A percentile compares a stretch with the other conserved stretches of the same genome.
Evolutionary conservation across 2,329 filamentous ascomycete species (phyloP).

Genomic region (Hypomyces rosellus): DNA sequence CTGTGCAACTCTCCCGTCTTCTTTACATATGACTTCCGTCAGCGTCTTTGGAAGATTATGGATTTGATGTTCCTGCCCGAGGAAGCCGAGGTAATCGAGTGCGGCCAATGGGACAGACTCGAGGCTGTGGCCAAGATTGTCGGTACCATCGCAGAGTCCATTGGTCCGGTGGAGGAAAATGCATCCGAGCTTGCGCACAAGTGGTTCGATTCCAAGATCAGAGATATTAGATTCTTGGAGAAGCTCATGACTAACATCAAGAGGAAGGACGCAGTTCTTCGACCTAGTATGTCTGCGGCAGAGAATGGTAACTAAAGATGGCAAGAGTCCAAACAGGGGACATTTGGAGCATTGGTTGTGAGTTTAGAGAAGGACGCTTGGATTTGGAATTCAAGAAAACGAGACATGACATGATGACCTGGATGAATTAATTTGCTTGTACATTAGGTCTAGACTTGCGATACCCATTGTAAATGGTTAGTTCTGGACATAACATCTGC

Average conservation of each 20-base stretch:
- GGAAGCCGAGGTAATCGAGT: constrained; percentile 20
- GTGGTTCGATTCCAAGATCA: constrained; percentile 21
- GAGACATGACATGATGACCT: too few species aligned
- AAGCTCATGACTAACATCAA: constrained; percentile 12
- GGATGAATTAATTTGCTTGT: too few species aligned
- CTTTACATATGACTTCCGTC: constrained; percentile 13
- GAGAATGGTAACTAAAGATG: neutral
- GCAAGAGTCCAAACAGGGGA: too few species aligned
- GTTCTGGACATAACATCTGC: too few species aligned
- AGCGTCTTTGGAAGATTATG: constrained; percentile 18
- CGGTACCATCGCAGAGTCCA: constrained; percentile 20
- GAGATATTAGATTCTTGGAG: constrained; percentile 20
- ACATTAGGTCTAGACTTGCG: too few species aligned
- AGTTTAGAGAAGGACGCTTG: too few species aligned
- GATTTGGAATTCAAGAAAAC: too few species aligned
- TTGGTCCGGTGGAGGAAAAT: constrained; percentile 18
- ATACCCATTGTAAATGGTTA: too few species aligned
- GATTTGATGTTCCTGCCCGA: constrained; percentile 23
- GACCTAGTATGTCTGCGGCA: too few species aligned
- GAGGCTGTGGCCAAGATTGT: constrained; percentile 20
- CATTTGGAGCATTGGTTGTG: too few species aligned
- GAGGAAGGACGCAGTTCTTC: neutral
- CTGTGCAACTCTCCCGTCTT: constrained; percentile 12
- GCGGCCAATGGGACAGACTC: constrained; percentile 21
- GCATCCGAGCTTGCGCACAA: constrained; percentile 9